Evolutionary conservation across 306 rosid genomes (phyloP).

Genomic region (Crataegus laevigata): DNA sequence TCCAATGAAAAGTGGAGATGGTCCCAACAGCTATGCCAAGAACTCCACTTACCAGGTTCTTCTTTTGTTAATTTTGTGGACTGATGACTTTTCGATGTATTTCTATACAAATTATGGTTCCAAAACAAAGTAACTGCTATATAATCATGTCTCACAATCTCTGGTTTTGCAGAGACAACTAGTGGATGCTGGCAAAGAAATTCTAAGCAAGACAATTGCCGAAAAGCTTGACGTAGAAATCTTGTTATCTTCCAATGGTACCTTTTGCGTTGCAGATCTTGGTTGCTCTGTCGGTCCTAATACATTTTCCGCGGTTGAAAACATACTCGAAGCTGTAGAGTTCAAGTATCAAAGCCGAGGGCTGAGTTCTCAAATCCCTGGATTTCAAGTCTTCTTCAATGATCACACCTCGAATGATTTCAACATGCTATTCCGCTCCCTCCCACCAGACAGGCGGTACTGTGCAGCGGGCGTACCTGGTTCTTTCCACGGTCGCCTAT

Average conservation of each 20-base stretch:
- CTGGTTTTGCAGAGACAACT: neutral
- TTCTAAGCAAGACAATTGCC: slow-evolving; percentile 1
- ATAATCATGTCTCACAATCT: neutral
- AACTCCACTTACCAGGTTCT: slow-evolving; percentile 28
- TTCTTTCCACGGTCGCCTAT: slow-evolving; percentile 24
- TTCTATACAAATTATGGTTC: too few species aligned
- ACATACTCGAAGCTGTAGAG: slow-evolving; percentile 21
- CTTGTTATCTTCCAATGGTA: neutral
- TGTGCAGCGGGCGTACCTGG: slow-evolving; percentile 31
- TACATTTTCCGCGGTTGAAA: slow-evolving; percentile 25
- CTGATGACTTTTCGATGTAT: neutral
- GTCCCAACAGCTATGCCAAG: slow-evolving; percentile 31
- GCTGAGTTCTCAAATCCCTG: neutral
- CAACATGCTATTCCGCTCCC: slow-evolving; percentile 17
- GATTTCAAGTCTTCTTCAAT: slow-evolving; percentile 25
- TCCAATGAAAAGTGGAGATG: slow-evolving; percentile 35
- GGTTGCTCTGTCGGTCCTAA: slow-evolving; percentile 40
- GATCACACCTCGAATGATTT: slow-evolving; percentile 34
- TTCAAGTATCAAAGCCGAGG: neutral
- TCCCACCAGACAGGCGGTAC: slow-evolving; percentile 10
- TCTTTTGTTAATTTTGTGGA: neutral
- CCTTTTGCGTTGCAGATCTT: slow-evolving; percentile 25
- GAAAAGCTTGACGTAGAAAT: slow-evolving; percentile 7
- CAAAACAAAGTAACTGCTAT: neutral
- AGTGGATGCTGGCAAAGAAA: neutral